Evolutionary conservation across 805 yeast genomes (phyloP).

Genomic region (Hanseniaspora guilliermondii): DNA sequence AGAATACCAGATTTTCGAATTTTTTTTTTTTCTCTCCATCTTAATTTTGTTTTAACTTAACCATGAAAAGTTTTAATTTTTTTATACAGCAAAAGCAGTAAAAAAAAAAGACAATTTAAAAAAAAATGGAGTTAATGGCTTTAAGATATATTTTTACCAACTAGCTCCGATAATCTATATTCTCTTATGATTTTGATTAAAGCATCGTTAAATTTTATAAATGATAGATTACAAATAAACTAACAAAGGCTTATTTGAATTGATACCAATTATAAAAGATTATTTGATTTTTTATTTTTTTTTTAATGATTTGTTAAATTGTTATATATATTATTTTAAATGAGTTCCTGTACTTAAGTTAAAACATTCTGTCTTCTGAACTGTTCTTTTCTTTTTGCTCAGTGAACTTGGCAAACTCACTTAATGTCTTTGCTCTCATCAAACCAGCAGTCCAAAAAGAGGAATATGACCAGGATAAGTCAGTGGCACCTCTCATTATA

Average conservation of each 20-base stretch:
- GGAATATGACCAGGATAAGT: conserved; percentile 85
- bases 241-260: too few species aligned
- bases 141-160: neutral
- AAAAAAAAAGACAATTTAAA: neutral
- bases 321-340: neutral
- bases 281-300: neutral
- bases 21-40: neutral
- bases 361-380: neutral
- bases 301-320: neutral
- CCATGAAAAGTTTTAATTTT: neutral
- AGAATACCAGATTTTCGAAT: too few species aligned
- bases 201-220: too few species aligned
- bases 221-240: too few species aligned
- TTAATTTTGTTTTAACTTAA: neutral
- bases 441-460: conserved; percentile 58
- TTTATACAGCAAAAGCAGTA: neutral
- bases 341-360: too few species aligned
- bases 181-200: too few species aligned
- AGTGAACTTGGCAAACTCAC: conserved; percentile 16
- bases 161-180: too few species aligned
- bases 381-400: conserved; percentile 2
- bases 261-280: too few species aligned
- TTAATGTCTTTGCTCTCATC: conserved; percentile 38
- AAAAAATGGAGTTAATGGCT: neutral
- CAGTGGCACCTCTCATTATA: conserved; percentile 73